Evolutionary conservation across 139 green algal species (phyloP).

Genomic region (Chlamydomonas incerta): DNA sequence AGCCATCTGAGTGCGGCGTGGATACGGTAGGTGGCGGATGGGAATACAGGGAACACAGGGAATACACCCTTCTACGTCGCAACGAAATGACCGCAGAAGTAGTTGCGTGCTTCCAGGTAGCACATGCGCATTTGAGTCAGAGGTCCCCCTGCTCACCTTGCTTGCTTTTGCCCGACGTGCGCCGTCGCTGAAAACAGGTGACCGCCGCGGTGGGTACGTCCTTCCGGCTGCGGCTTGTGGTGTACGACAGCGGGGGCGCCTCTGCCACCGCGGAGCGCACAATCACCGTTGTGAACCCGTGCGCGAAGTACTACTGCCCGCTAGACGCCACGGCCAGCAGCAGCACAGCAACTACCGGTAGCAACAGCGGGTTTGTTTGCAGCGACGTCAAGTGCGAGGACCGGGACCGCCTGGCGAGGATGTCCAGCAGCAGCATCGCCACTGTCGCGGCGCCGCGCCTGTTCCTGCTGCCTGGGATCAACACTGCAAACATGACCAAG

Average conservation of each 20-base stretch:
- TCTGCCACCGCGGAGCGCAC: not conserved
- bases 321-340: not conserved
- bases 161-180: no score
- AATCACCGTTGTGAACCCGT: not conserved
- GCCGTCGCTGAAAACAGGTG: no score
- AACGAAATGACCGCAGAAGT: no score
- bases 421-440: no score
- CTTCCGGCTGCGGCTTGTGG: not conserved
- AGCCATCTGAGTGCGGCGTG: slow-evolving; percentile 11
- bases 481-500: not conserved
- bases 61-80: no score
- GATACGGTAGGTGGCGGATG: not conserved
- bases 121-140: no score
- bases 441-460: not conserved
- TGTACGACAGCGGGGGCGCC: not conserved
- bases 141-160: no score
- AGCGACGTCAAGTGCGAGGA: not conserved
- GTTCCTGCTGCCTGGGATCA: not conserved
- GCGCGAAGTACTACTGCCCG: not conserved
- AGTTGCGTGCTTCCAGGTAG: no score
- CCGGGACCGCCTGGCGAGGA: not conserved
- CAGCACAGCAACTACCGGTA: no score
- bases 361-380: not conserved
- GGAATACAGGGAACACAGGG: no score
- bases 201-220: not conserved